Percentiles rank a stretch among this genome's conserved stretches.
Conservation (phyloP, 208 protist genomes). For the Trypanosoma platydactyli region DNA sequence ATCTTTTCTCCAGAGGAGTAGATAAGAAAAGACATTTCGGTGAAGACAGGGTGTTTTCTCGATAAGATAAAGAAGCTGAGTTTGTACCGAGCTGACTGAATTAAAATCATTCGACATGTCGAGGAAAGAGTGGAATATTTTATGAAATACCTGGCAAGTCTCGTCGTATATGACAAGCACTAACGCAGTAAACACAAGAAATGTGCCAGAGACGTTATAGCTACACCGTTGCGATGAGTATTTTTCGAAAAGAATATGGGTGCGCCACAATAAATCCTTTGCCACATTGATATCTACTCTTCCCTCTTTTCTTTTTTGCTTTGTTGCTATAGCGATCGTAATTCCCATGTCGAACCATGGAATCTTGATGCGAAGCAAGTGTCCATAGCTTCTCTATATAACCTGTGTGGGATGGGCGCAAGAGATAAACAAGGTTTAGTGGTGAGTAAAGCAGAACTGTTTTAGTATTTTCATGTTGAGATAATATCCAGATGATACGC, state of each 20-base stretch:
- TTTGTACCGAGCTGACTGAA: slow-evolving; percentile 2
- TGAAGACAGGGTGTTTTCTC: neutral
- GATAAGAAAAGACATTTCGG: slow-evolving; percentile 9
- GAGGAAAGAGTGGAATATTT: slow-evolving; percentile 3
- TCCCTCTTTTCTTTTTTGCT: neutral
- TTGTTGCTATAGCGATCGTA: slow-evolving; percentile 6
- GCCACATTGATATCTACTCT: neutral
- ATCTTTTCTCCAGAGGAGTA: slow-evolving; percentile 4
- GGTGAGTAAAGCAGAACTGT: slow-evolving; percentile 13
- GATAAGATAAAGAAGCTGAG: slow-evolving; percentile 18
- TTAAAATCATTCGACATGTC: slow-evolving; percentile 18
- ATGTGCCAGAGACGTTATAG: slow-evolving; percentile 9
- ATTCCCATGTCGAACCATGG: slow-evolving; percentile 17
- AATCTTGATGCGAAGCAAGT: slow-evolving; percentile 2
- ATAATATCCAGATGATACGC: slow-evolving; percentile 2
- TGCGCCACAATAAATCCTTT: slow-evolving; percentile 10
- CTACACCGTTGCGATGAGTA: slow-evolving; percentile 16
- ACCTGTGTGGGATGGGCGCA: neutral
- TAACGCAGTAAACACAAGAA: slow-evolving; percentile 7
- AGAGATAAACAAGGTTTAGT: slow-evolving; percentile 9
- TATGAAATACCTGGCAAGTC: slow-evolving; percentile 2
- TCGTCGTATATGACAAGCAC: neutral
- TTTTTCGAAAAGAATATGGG: slow-evolving; percentile 11
- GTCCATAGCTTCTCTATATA: slow-evolving; percentile 7
- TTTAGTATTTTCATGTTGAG: neutral